These are phyloP conservation scores for Amanita inopinata DNA, from an alignment of 768 basidiomycete species.

Conservation along the genomic window DNA sequence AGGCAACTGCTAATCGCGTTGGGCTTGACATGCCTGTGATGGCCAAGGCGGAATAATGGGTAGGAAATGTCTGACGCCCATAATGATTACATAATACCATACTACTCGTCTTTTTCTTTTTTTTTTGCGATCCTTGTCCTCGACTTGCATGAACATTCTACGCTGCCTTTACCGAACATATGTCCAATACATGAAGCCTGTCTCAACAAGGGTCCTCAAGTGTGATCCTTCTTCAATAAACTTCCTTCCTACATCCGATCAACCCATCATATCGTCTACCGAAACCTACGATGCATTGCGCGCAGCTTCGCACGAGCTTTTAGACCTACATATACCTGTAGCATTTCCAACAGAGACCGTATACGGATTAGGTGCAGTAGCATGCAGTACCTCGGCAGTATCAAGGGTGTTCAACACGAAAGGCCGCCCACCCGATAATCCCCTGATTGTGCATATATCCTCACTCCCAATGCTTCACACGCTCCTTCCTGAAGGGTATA, in stretches of 20 bases:
- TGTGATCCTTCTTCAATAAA: slow-evolving; percentile 58
- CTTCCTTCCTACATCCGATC: slow-evolving; percentile 35
- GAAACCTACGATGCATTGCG: slow-evolving; percentile 46
- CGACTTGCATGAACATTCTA: slow-evolving; percentile 18
- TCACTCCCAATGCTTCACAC: slow-evolving; percentile 71
- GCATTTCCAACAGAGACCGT: slow-evolving; percentile 98
- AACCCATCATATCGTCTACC: slow-evolving; percentile 38
- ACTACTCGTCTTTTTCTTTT: slow-evolving; percentile 10
- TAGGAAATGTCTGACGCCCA: slow-evolving; percentile 2
- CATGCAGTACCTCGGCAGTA: slow-evolving; percentile 55
- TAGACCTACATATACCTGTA: slow-evolving; percentile 43
- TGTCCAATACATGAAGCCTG: slow-evolving; percentile 14
- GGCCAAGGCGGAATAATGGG: slow-evolving; percentile 11
- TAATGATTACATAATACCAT: slow-evolving; percentile 7
- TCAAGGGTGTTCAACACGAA: slow-evolving; percentile 79
- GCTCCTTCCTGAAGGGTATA: slow-evolving; percentile 60
- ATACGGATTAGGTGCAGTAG: slow-evolving; percentile 91
- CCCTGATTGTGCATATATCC: slow-evolving; percentile 93
- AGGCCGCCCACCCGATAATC: slow-evolving; percentile 91
- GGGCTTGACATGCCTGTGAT: slow-evolving; percentile 74
- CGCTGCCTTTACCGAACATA: slow-evolving; percentile 22
- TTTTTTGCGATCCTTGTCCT: too few relatives aligned
- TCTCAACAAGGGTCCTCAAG: slow-evolving; percentile 34
- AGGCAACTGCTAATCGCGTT: slow-evolving; percentile 79
- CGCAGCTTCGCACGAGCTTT: slow-evolving; percentile 45